A percentile compares a stretch with the other conserved stretches of the same genome.
Evolutionary conservation across 192 early-diverging fungal species (phyloP).

Genomic region (Mortierella alpina): DNA sequence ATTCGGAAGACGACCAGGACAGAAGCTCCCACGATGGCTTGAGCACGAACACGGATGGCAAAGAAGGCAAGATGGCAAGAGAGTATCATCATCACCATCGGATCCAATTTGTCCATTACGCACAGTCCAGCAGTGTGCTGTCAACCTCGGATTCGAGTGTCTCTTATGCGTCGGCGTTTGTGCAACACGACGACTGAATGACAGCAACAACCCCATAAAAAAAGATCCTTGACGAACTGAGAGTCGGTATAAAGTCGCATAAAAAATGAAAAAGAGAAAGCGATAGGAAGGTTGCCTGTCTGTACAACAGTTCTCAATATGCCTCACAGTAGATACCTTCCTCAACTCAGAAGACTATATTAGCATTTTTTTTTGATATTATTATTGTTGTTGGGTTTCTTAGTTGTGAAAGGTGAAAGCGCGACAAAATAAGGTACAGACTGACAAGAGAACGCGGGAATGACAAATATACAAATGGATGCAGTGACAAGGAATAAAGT

Average conservation of each 20-base stretch:
- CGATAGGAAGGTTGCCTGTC: neutral
- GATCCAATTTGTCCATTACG: slow-evolving; percentile 85
- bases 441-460: neutral
- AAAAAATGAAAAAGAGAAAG: neutral
- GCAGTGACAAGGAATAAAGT: neutral
- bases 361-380: neutral
- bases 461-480: neutral
- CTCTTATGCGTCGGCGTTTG: slow-evolving; percentile 44
- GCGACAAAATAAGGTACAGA: neutral
- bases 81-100: slow-evolving; percentile 10
- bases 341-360: neutral
- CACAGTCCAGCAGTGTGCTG: slow-evolving; percentile 74
- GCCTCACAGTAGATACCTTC: no score
- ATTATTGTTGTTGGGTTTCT: neutral
- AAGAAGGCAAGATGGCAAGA: neutral
- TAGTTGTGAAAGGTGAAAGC: no score
- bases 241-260: neutral
- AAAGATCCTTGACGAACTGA: neutral
- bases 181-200: slow-evolving; percentile 3
- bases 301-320: neutral
- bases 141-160: slow-evolving; percentile 40
- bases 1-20: slow-evolving; percentile 20
- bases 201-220: neutral
- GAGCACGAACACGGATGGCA: slow-evolving; percentile 3
- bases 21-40: neutral